Evolutionary conservation across 139 green algal species (phyloP).

Genomic region (Mychonastes homosphaera): DNA sequence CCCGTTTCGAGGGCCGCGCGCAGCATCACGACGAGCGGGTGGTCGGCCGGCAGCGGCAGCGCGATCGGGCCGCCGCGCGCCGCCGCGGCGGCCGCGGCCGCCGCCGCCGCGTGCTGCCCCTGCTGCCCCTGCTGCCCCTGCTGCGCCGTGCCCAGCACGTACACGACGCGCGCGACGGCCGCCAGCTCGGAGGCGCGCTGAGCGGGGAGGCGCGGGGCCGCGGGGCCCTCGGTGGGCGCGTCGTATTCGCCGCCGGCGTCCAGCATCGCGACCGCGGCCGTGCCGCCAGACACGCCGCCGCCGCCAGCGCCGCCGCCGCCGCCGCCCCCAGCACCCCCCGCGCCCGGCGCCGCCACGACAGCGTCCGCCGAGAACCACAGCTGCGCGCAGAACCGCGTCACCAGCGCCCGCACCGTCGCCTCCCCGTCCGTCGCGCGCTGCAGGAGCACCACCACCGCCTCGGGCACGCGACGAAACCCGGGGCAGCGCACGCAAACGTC

Average conservation of each 20-base stretch:
- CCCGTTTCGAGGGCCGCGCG: slow-evolving; percentile 10
- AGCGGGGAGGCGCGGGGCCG: background rate
- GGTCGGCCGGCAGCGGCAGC: slow-evolving; percentile 38
- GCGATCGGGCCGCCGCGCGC: slow-evolving; percentile 32
- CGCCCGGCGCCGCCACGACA: no score
- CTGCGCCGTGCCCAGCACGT: slow-evolving; percentile 15
- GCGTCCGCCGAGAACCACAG: slow-evolving; percentile 33
- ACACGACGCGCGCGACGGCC: slow-evolving; percentile 12
- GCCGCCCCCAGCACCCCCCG: no score
- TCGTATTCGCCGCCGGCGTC: no score
- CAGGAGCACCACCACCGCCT: slow-evolving; percentile 53
- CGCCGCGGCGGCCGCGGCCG: background rate
- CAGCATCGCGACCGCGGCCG: no score
- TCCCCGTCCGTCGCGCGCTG: slow-evolving; percentile 33
- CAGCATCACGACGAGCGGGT: slow-evolving; percentile 46
- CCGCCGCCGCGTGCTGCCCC: background rate
- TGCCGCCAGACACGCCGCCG: no score
- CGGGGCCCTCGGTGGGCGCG: background rate
- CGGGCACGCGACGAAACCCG: slow-evolving; percentile 21
- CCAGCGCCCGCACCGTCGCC: slow-evolving; percentile 43
- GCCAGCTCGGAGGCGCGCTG: slow-evolving; percentile 23
- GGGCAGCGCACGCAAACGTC: slow-evolving; percentile 52
- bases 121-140: slow-evolving; percentile 27
- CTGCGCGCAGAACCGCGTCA: slow-evolving; percentile 46
- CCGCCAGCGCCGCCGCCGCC: no score